These are phyloP conservation scores for Coemansia sp. DNA, from an alignment of 192 early-diverging fungal species.

Conservation along the genomic window DNA sequence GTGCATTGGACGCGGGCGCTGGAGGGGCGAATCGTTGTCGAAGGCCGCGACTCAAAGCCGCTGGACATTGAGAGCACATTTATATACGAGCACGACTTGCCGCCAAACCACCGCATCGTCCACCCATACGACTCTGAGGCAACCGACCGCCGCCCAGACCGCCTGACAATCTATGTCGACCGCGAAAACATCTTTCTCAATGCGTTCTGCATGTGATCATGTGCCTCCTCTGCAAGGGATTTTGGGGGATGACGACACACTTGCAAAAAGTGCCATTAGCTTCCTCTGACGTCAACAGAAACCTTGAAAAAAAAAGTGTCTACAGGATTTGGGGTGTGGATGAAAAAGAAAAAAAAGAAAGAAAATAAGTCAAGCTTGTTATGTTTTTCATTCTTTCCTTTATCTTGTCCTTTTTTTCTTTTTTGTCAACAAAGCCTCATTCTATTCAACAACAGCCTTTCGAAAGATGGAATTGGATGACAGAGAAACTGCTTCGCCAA, in stretches of 20 bases:
- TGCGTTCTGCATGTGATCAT: conserved; percentile 29
- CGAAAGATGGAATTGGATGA: conserved; percentile 4
- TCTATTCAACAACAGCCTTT: neutral
- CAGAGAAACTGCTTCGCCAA: conserved; percentile 25
- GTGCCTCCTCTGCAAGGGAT: neutral
- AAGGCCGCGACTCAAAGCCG: conserved; percentile 32
- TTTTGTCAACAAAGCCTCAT: neutral
- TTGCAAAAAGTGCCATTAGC: neutral
- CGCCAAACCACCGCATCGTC: conserved; percentile 43
- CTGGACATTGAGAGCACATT: conserved; percentile 31
- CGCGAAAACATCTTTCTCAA: conserved; percentile 47
- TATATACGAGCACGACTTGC: conserved; percentile 36
- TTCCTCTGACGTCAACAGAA: too few relatives aligned
- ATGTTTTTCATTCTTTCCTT: neutral
- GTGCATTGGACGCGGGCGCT: conserved; percentile 49
- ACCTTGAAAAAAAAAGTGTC: neutral
- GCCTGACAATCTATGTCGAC: conserved; percentile 44
- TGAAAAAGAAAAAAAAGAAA: neutral
- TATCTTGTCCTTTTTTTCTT: neutral
- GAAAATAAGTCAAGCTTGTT: neutral
- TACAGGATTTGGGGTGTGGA: neutral
- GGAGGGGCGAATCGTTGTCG: conserved; percentile 39
- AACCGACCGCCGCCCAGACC: conserved; percentile 27
- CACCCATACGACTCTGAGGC: conserved; percentile 34
- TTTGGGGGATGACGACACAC: neutral